Conservation (phyloP, 371 early-diverging fungal genomes). For the Zancudomyces culisetae region DNA sequence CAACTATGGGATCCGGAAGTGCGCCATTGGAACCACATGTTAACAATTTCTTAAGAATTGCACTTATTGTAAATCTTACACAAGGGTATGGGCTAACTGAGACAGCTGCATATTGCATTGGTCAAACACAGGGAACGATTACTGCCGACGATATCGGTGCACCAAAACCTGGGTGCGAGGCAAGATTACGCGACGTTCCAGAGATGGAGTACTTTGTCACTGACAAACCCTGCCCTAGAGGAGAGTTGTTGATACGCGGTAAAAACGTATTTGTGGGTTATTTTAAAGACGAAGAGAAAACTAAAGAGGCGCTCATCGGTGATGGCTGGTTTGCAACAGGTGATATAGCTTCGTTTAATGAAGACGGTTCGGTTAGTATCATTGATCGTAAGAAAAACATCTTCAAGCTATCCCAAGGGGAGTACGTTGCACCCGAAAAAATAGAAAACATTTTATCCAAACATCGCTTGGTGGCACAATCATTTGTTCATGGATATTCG, state of each 20-base stretch:
- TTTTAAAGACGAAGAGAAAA: slow-evolving; percentile 66
- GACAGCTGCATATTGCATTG: slow-evolving; percentile 45
- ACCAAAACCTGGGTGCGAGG: slow-evolving; percentile 46
- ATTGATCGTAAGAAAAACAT: slow-evolving; percentile 95
- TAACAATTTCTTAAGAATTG: slow-evolving; percentile 68
- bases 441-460: slow-evolving; percentile 65
- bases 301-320: slow-evolving; percentile 41
- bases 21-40: slow-evolving; percentile 81
- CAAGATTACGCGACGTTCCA: slow-evolving; percentile 80
- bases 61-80: slow-evolving; percentile 59
- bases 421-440: slow-evolving; percentile 97
- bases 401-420: slow-evolving; percentile 93
- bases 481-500: slow-evolving; percentile 77
- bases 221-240: slow-evolving; percentile 74
- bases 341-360: slow-evolving; percentile 79
- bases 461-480: slow-evolving; percentile 46
- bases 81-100: slow-evolving; percentile 98
- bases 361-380: slow-evolving; percentile 47
- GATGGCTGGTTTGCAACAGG: slow-evolving; percentile 89
- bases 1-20: slow-evolving; percentile 51
- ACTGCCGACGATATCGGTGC: slow-evolving; percentile 70
- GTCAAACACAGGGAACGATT: slow-evolving; percentile 35
- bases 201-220: slow-evolving; percentile 69
- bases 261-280: slow-evolving; percentile 64
- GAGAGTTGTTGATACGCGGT: slow-evolving; percentile 87